Conservation (phyloP, 2,329 filamentous ascomycete species). For the Diplodia corticola region DNA sequence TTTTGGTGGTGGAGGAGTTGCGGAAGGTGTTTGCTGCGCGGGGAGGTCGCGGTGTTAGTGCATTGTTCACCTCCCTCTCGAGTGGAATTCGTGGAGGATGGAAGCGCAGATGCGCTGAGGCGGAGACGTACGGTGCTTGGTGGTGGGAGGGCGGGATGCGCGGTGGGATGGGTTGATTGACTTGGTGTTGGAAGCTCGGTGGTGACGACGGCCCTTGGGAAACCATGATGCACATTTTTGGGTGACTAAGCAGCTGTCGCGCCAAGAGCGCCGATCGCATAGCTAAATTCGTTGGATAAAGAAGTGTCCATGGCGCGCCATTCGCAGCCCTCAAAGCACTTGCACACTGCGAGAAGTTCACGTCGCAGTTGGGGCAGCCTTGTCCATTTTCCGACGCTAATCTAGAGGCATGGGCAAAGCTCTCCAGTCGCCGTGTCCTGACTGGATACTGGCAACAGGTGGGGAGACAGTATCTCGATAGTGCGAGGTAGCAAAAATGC, state of each 20-base stretch:
- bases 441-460: background rate
- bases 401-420: background rate
- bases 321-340: background rate
- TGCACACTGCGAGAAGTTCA: background rate
- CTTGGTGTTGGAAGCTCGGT: constrained; percentile 13
- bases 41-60: background rate
- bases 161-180: background rate
- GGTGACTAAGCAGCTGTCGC: constrained; percentile 19
- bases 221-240: constrained; percentile 22
- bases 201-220: background rate
- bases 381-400: background rate
- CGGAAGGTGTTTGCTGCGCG: background rate
- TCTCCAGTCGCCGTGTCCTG: background rate
- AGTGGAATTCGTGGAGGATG: too few relatives aligned
- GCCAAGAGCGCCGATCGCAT: constrained; percentile 10
- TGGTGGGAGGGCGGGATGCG: background rate
- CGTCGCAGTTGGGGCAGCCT: background rate
- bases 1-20: background rate
- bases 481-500: background rate
- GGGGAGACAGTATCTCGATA: background rate
- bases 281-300: background rate
- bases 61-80: background rate
- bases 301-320: background rate
- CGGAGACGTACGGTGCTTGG: background rate
- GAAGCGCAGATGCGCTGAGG: background rate